Percentiles rank a stretch among this genome's conserved stretches.
Evolutionary conservation across 345 rosid genomes (phyloP).

Genomic region (Populus tremula): DNA sequence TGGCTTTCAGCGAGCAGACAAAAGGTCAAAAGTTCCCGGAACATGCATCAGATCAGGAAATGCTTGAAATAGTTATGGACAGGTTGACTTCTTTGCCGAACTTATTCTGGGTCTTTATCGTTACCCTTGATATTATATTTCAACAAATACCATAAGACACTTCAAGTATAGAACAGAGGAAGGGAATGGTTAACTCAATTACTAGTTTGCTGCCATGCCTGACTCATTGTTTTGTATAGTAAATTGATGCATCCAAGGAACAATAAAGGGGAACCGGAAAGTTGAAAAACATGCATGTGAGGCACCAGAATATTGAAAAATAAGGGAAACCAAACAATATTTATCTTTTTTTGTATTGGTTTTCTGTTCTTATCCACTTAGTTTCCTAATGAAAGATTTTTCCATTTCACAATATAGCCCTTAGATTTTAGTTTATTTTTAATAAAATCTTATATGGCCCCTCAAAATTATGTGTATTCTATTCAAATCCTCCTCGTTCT

Average conservation of each 20-base stretch:
- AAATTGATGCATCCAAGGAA: not conserved
- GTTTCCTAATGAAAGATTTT: too few species aligned
- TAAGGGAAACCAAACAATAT: too few species aligned
- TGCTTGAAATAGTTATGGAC: conserved; percentile 91
- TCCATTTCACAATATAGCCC: too few species aligned
- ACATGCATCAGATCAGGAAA: conserved; percentile 79
- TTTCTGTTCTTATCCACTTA: too few species aligned
- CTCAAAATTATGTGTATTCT: too few species aligned
- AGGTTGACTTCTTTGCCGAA: conserved; percentile 40
- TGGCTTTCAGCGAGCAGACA: conserved; percentile 80
- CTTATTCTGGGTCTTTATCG: not conserved
- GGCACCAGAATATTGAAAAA: not conserved
- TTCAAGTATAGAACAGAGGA: not conserved
- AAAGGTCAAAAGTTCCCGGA: conserved; percentile 63
- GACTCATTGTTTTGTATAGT: too few species aligned
- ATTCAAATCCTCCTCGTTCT: too few species aligned
- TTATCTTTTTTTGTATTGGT: too few species aligned
- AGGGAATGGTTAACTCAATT: not conserved
- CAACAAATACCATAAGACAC: too few species aligned
- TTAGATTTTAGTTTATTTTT: too few species aligned
- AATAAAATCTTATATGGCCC: too few species aligned
- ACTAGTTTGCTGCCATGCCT: not conserved
- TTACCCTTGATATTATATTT: too few species aligned
- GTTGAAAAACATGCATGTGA: not conserved
- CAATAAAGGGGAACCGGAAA: not conserved